phyloP scores from a whole-genome alignment of 108 stramenopile species.

The Cyclotella kingstonii region DNA sequence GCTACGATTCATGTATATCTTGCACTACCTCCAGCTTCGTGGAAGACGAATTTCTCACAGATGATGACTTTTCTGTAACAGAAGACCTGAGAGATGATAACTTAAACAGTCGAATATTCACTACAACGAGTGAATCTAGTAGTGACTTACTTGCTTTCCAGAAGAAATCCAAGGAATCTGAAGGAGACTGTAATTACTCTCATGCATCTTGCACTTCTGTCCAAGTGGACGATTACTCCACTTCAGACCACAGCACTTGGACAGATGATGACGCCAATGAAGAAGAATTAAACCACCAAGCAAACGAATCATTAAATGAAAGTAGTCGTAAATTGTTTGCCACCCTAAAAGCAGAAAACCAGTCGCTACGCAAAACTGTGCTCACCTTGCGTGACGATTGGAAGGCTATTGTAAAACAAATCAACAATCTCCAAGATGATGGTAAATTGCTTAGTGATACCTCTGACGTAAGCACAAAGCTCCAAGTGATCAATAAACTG shows the following conservation, averaged over 20 bases:
- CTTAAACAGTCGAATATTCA: background rate
- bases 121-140: background rate
- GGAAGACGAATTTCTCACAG: slow-evolving; percentile 12
- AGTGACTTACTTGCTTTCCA: no score
- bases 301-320: background rate
- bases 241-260: no score
- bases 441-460: background rate
- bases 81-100: background rate
- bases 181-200: no score
- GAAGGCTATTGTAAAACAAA: slow-evolving; percentile 9
- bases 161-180: no score
- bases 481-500: background rate
- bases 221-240: no score
- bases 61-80: background rate
- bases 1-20: background rate
- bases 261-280: background rate
- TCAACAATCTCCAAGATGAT: slow-evolving; percentile 5
- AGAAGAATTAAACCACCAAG: background rate
- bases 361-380: slow-evolving; percentile 9
- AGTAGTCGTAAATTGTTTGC: background rate
- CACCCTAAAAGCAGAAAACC: slow-evolving; percentile 15
- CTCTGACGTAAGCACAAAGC: background rate
- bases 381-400: slow-evolving; percentile 9
- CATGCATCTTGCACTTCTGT: no score
- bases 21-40: slow-evolving; percentile 7